phyloP scores from a whole-genome alignment of 306 rosid species.

The Sicyos baderoa region DNA sequence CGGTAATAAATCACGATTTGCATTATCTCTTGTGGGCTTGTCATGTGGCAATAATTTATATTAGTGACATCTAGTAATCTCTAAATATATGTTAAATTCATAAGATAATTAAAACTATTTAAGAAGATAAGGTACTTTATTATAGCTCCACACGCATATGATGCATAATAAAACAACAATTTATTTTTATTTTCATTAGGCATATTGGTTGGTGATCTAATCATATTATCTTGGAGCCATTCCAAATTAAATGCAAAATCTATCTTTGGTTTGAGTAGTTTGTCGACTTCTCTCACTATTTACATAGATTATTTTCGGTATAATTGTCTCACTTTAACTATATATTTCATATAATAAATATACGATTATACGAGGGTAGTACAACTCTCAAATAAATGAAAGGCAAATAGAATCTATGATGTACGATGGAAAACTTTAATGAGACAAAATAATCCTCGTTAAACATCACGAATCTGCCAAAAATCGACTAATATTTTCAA shows the following conservation, averaged over 20 bases:
- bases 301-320: not conserved
- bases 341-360: too few species aligned
- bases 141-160: not conserved
- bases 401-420: too few species aligned
- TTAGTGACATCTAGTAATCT: not conserved
- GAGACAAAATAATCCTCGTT: too few species aligned
- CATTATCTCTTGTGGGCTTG: not conserved
- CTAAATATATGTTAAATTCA: not conserved
- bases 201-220: conserved; percentile 6
- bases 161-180: not conserved
- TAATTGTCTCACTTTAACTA: not conserved
- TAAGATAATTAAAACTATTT: not conserved
- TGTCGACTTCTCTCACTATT: not conserved
- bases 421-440: too few species aligned
- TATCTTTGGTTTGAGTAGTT: not conserved
- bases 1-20: not conserved
- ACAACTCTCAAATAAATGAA: too few species aligned
- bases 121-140: conserved; percentile 4
- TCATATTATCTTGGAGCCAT: not conserved
- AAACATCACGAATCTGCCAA: too few species aligned
- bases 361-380: too few species aligned
- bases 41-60: not conserved
- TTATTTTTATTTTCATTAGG: not conserved
- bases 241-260: not conserved
- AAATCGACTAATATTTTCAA: too few species aligned